These are phyloP conservation scores for Pseudogymnoascus sp. DNA, from an alignment of 2,329 filamentous ascomycete species.

Conservation along the genomic window DNA sequence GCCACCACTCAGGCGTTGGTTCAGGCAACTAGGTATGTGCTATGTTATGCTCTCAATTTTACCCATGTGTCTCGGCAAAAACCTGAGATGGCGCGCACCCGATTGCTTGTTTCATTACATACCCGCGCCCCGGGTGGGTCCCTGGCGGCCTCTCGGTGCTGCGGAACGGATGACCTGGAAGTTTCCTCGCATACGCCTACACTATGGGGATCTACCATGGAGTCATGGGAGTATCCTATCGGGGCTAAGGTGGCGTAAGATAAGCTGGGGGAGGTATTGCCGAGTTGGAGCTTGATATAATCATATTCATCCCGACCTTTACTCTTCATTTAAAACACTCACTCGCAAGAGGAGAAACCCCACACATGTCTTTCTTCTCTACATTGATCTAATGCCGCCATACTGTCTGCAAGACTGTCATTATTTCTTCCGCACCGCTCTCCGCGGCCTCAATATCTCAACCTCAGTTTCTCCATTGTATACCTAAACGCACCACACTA, in stretches of 20 bases:
- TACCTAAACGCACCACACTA: constrained; percentile 47
- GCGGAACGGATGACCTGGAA: not conserved
- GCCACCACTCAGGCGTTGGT: not conserved
- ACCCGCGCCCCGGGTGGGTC: not conserved
- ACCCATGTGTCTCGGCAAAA: not conserved
- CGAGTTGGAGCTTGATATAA: constrained; percentile 1
- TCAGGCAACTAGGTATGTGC: not conserved
- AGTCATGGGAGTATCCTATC: not conserved
- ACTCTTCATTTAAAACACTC: not conserved
- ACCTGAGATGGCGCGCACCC: not conserved
- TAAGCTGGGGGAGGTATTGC: not conserved
- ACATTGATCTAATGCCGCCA: constrained; percentile 52
- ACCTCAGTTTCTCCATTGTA: constrained; percentile 72
- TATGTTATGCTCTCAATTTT: not conserved
- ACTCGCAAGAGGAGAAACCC: not conserved
- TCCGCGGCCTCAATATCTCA: constrained; percentile 76
- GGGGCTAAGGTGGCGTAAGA: not conserved
- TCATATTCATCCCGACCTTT: not conserved
- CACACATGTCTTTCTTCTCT: not conserved
- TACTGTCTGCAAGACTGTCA: constrained; percentile 83
- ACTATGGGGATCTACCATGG: not conserved
- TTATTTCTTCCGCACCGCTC: constrained; percentile 84
- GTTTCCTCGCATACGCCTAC: not conserved
- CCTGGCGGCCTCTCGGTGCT: not conserved
- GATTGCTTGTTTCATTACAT: not conserved